A percentile compares a stretch with the other conserved stretches of the same genome.
Evolutionary conservation across 345 rosid genomes (phyloP).

Genomic region (Eucalyptus brandiana): DNA sequence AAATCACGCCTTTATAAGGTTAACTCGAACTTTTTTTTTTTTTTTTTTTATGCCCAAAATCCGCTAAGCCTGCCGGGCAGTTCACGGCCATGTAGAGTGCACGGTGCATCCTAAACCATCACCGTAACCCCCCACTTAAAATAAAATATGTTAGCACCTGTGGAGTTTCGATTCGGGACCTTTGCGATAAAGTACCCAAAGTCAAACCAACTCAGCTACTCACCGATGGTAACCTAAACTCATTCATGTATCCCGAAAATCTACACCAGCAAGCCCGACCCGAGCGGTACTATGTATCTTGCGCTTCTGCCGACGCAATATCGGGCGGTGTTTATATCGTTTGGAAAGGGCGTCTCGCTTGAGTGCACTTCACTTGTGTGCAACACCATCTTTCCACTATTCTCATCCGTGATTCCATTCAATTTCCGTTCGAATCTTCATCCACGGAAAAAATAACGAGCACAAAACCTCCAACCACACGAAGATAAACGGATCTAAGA

Average conservation of each 20-base stretch:
- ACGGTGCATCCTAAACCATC: no score
- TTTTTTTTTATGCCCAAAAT: no score
- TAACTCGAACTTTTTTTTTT: neutral
- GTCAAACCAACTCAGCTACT: no score
- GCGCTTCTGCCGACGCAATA: neutral
- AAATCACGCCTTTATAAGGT: neutral
- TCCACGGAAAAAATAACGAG: neutral
- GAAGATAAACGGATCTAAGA: neutral
- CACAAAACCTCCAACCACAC: neutral
- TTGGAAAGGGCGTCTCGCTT: neutral
- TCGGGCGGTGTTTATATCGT: neutral
- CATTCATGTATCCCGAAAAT: neutral
- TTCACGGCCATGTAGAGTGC: no score
- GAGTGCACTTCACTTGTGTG: neutral
- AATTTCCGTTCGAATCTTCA: neutral
- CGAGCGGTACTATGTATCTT: neutral
- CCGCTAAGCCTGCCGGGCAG: fast-evolving
- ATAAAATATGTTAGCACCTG: no score
- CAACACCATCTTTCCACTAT: neutral
- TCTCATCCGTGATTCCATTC: neutral
- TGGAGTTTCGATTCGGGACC: no score
- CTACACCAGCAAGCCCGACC: neutral
- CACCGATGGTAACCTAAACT: neutral
- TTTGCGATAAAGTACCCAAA: no score
- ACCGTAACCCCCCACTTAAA: no score